Evolutionary conservation across 2,329 filamentous ascomycete genomes (phyloP).

Genomic region (Dryadomyces quercivorus): DNA sequence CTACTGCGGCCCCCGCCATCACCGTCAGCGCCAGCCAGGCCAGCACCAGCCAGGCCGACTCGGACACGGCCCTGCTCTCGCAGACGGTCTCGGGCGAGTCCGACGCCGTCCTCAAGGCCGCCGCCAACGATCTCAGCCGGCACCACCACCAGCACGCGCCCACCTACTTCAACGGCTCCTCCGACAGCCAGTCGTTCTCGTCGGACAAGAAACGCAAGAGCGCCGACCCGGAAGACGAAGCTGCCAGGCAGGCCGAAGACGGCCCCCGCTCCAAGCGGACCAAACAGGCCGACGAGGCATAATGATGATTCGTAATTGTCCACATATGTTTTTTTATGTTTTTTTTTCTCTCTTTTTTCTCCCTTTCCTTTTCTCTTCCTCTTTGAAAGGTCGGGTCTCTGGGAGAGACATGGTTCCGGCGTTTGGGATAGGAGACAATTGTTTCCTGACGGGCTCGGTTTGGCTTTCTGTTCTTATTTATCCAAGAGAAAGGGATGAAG

Average conservation of each 20-base stretch:
- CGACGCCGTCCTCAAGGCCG: slow-evolving; percentile 19
- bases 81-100: slow-evolving; percentile 17
- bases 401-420: background rate
- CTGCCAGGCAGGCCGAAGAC: slow-evolving; percentile 7
- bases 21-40: background rate
- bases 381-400: background rate
- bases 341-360: background rate
- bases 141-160: slow-evolving; percentile 9
- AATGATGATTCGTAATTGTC: background rate
- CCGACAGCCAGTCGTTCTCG: slow-evolving; percentile 11
- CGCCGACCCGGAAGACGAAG: slow-evolving; percentile 14
- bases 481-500: too few species aligned
- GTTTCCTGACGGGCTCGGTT: background rate
- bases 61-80: slow-evolving; percentile 1
- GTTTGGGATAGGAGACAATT: background rate
- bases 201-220: slow-evolving; percentile 18
- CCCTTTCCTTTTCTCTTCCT: background rate
- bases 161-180: background rate
- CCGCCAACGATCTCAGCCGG: slow-evolving; percentile 18
- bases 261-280: slow-evolving; percentile 11
- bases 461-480: too few species aligned
- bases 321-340: background rate
- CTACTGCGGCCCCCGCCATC: background rate
- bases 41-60: slow-evolving; percentile 2
- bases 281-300: slow-evolving; percentile 13